These are phyloP conservation scores for Rhamnella rubrinervis DNA, from an alignment of 331 rosid species.

Conservation along the genomic window DNA sequence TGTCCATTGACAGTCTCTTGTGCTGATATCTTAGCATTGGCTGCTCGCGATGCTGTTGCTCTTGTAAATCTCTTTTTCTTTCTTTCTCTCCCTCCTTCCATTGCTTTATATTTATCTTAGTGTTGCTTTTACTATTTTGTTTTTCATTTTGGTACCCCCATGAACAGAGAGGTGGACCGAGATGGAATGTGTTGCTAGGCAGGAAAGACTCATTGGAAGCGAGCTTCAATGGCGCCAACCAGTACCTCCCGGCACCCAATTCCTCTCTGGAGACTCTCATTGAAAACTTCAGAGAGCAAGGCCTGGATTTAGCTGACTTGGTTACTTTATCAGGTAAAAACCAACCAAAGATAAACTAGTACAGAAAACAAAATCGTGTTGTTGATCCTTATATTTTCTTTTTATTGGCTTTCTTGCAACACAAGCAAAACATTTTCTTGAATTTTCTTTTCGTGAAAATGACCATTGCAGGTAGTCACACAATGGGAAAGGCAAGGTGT, in stretches of 20 bases:
- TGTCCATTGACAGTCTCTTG: slow-evolving; percentile 85
- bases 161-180: slow-evolving; percentile 82
- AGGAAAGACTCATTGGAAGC: slow-evolving; percentile 81
- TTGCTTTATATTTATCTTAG: too few relatives aligned
- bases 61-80: slow-evolving; percentile 29
- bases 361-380: too few relatives aligned
- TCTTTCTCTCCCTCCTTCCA: background rate
- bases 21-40: slow-evolving; percentile 81
- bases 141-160: too few relatives aligned
- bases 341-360: background rate
- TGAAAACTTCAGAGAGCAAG: slow-evolving; percentile 59
- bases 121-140: too few relatives aligned
- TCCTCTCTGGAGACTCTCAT: slow-evolving; percentile 65
- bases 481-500: slow-evolving; percentile 88
- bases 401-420: too few relatives aligned
- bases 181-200: slow-evolving; percentile 70
- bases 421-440: too few relatives aligned
- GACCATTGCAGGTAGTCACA: slow-evolving; percentile 66
- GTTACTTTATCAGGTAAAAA: slow-evolving; percentile 63
- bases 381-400: too few relatives aligned
- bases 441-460: background rate
- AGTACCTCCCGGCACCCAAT: slow-evolving; percentile 81
- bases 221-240: slow-evolving; percentile 77
- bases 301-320: slow-evolving; percentile 65
- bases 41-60: slow-evolving; percentile 81